Evolutionary conservation across 768 basidiomycete genomes (phyloP).

Genomic region (Podaxis sp.): DNA sequence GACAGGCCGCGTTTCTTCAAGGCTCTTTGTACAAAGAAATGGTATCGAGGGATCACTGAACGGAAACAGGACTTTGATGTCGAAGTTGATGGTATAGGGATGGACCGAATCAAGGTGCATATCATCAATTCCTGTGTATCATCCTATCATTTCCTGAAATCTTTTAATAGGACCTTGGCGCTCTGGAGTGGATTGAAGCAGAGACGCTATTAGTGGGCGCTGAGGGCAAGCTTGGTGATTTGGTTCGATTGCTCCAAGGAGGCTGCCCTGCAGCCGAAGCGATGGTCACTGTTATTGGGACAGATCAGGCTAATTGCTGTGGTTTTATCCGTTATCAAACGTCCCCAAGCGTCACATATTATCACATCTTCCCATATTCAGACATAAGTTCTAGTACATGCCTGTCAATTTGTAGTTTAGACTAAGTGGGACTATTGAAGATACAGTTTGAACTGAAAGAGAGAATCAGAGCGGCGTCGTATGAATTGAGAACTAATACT

Average conservation of each 20-base stretch:
- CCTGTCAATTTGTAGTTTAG: constrained; percentile 2
- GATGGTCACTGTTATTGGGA: constrained; percentile 2
- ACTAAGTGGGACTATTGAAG: neutral
- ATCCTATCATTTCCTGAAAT: neutral
- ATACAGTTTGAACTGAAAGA: neutral
- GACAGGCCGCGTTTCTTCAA: constrained; percentile 1
- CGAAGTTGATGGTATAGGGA: neutral
- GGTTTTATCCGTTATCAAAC: neutral
- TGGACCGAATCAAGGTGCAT: neutral
- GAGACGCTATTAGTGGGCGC: neutral
- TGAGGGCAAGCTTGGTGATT: neutral
- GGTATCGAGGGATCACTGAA: constrained; percentile 1
- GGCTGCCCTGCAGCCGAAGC: neutral
- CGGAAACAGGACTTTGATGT: neutral
- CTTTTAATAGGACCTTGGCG: neutral
- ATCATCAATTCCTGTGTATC: neutral
- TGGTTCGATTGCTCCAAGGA: neutral
- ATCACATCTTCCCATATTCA: constrained; percentile 9
- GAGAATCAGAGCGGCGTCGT: no score
- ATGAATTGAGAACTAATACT: no score
- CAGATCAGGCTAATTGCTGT: constrained; percentile 3
- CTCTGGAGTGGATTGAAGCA: neutral
- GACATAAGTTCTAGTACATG: neutral
- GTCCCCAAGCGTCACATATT: neutral
- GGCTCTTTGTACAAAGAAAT: constrained; percentile 2